Percentiles rank a stretch among this genome's conserved stretches.
Conservation (phyloP, 257 asterid genomes). For the Nicotiana knightiana region DNA sequence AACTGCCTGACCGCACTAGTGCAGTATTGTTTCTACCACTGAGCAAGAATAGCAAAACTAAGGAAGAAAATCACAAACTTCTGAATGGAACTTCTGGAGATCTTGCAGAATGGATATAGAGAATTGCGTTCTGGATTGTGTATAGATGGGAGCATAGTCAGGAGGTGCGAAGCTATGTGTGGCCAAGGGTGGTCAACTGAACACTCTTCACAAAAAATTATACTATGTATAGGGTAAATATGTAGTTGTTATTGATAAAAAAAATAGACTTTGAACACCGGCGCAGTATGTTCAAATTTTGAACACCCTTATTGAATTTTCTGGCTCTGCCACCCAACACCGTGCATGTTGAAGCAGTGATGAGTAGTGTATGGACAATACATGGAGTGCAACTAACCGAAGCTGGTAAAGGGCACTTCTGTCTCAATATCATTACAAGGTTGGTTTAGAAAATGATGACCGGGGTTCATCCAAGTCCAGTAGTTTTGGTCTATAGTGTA, state of each 20-base stretch:
- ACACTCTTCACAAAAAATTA: no score
- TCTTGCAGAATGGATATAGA: slow-evolving; percentile 40
- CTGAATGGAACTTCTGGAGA: slow-evolving; percentile 44
- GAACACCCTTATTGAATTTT: no score
- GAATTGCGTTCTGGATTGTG: background rate
- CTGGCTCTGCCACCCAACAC: slow-evolving; percentile 12
- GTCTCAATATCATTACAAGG: background rate
- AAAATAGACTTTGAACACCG: no score
- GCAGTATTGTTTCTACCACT: slow-evolving; percentile 48
- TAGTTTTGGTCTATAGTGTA: slow-evolving; percentile 12
- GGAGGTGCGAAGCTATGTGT: no score
- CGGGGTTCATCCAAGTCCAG: background rate
- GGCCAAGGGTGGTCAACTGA: no score
- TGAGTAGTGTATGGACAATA: slow-evolving; percentile 16
- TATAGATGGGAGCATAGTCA: slow-evolving; percentile 14
- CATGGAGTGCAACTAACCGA: background rate
- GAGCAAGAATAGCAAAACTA: slow-evolving; percentile 53
- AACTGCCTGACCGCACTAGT: slow-evolving; percentile 76
- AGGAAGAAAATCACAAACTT: slow-evolving; percentile 58
- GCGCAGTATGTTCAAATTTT: no score
- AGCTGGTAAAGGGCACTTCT: slow-evolving; percentile 7
- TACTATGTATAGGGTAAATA: no score
- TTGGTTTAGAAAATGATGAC: slow-evolving; percentile 2
- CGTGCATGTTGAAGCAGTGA: slow-evolving; percentile 28
- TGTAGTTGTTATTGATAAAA: no score